Percentiles rank a stretch among this genome's conserved stretches.
Conservation (phyloP, 306 rosid species). For the Lathyrus aphaca region DNA sequence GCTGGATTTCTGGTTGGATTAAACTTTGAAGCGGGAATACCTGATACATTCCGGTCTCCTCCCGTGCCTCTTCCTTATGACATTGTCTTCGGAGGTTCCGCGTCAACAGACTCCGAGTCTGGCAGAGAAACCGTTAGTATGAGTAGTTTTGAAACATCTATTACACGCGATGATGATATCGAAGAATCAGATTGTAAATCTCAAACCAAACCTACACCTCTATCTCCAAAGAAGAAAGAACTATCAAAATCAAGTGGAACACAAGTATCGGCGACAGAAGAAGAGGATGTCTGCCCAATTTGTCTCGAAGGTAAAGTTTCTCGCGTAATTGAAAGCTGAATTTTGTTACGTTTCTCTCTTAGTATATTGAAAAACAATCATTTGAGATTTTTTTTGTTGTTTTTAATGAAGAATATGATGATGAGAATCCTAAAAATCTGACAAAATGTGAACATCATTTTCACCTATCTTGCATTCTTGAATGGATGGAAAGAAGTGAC, state of each 20-base stretch:
- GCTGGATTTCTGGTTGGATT: slow-evolving; percentile 60
- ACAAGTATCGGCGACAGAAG: slow-evolving; percentile 49
- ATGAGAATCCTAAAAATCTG: slow-evolving; percentile 60
- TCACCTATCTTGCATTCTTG: slow-evolving; percentile 80
- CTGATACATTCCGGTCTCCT: slow-evolving; percentile 78
- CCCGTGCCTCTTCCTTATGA: slow-evolving; percentile 84
- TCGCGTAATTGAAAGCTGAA: slow-evolving; percentile 22
- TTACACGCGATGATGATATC: slow-evolving; percentile 57
- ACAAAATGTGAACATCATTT: slow-evolving; percentile 74
- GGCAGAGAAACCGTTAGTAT: slow-evolving; percentile 56
- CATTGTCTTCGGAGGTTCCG: slow-evolving; percentile 57
- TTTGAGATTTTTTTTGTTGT: slow-evolving; percentile 8
- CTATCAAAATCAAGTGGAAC: slow-evolving; percentile 48
- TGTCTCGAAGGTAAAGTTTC: slow-evolving; percentile 67
- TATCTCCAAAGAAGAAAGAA: slow-evolving; percentile 52
- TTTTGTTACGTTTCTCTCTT: not conserved
- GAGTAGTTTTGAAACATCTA: slow-evolving; percentile 59
- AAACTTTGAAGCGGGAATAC: slow-evolving; percentile 58
- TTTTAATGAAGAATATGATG: slow-evolving; percentile 61
- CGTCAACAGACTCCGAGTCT: slow-evolving; percentile 58
- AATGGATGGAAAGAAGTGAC: slow-evolving; percentile 82
- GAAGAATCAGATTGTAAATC: slow-evolving; percentile 61
- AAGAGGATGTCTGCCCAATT: slow-evolving; percentile 85
- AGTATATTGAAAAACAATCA: slow-evolving; percentile 20
- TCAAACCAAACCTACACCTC: slow-evolving; percentile 46